A percentile compares a stretch with the other conserved stretches of the same genome.
Conservation (phyloP, 2,329 filamentous ascomycete species). For the Chrysoporthe deuterocubensis region DNA sequence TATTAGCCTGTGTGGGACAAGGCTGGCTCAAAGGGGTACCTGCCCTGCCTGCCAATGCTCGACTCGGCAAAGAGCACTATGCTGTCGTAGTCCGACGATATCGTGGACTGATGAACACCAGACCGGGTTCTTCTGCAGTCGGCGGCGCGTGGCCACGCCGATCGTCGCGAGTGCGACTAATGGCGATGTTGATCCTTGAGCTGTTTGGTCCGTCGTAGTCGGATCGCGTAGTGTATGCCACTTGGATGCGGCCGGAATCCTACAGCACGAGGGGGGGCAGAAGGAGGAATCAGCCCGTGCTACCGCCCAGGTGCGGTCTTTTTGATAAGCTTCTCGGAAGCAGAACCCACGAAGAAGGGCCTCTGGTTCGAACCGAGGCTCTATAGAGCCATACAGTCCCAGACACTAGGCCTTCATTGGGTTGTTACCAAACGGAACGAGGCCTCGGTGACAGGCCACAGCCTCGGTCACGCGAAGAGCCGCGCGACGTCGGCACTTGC, state of each 20-base stretch:
- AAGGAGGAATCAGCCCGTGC: background rate
- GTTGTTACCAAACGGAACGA: background rate
- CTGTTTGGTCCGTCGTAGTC: background rate
- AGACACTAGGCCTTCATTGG: background rate
- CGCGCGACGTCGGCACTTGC: background rate
- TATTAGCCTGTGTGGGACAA: background rate
- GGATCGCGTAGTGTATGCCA: background rate
- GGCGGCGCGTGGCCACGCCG: background rate
- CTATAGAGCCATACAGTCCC: background rate
- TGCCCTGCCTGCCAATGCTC: background rate
- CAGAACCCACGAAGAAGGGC: background rate
- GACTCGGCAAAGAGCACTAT: background rate
- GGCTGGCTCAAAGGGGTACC: background rate
- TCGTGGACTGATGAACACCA: background rate
- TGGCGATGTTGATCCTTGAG: slow-evolving; percentile 5
- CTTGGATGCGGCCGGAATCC: background rate
- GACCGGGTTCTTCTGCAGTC: slow-evolving; percentile 1
- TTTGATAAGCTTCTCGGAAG: background rate
- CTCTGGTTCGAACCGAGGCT: background rate
- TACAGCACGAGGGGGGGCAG: background rate
- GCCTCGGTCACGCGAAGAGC: background rate
- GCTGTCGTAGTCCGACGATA: background rate
- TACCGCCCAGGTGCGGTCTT: background rate
- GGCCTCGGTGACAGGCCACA: slow-evolving; percentile 6
- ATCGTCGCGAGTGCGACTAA: background rate